These are phyloP conservation scores for Kentomonas sorsogonicus DNA, from an alignment of 208 protist genomes.

Conservation along the genomic window DNA sequence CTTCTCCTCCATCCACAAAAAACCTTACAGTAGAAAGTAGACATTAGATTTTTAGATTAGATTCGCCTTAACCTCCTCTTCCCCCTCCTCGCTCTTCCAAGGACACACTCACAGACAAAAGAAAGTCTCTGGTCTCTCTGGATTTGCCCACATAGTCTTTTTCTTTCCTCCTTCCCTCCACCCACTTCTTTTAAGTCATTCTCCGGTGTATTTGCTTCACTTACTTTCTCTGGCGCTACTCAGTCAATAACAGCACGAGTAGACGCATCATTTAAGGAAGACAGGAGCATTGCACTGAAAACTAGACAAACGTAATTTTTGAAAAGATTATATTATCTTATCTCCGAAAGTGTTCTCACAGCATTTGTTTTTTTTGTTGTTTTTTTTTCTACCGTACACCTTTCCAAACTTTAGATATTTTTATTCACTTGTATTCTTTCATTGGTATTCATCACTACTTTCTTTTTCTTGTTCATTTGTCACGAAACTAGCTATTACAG, in stretches of 20 bases:
- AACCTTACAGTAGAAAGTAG: background rate
- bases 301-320: background rate
- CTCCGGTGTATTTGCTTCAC: too few species aligned
- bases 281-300: background rate
- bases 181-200: too few species aligned
- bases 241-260: too few species aligned
- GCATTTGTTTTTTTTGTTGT: background rate
- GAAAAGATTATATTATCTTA: background rate
- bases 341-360: background rate
- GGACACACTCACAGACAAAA: background rate
- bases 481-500: background rate
- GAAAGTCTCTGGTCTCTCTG: background rate
- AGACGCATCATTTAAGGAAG: too few species aligned
- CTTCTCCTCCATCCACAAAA: background rate
- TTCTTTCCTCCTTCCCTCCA: background rate
- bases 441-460: background rate
- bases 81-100: background rate
- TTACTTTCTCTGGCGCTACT: too few species aligned
- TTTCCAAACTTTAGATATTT: background rate
- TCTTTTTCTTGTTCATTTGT: conserved; percentile 8
- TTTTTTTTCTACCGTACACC: background rate
- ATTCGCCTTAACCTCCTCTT: background rate
- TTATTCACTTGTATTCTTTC: background rate
- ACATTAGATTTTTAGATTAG: background rate
- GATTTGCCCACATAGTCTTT: background rate